Base-by-base conservation (phyloP, 2,329 filamentous ascomycete genomes). In the Macrophomina tecta region DNA sequence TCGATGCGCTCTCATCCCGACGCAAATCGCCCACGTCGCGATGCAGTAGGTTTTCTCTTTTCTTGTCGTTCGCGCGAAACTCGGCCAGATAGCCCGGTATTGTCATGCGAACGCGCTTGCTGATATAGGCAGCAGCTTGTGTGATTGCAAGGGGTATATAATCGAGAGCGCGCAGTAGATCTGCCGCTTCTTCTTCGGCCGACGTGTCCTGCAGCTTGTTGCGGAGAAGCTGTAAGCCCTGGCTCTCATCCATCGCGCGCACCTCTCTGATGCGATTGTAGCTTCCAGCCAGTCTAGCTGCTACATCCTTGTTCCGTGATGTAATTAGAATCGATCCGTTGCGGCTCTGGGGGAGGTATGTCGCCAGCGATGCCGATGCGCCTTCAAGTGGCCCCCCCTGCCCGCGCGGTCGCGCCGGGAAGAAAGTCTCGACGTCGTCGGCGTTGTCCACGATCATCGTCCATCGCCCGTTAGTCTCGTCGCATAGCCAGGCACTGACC, bases 51-150 rank as follows among this genome's bases (percentile, higher is more conserved):
- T 52, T 67, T n/a, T 64, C 68, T 66, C 71, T 71, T 38, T 74
- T 73, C 51, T 67, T 42, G 18, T 80, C 74, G 68, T 73, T 77
- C 48, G 75, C 69, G 4, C 69, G 70, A 66, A 83, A 78, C 1
- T 77, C 67, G 4, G 73, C 62, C 2, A 84, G 67, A 65, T 85
- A 86, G 14, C 14, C 16, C 1, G 11, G 3, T 34, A 53, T 53
- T 4, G 51, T 53, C 28, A 34, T 34, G 9, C 30, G 28, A 2
- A 3, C 3, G 5, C 30, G 28, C 30, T 7, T 12, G 14, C 12
- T 46, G 56, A 80, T 79, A 62, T 77, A 79, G 5, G 74, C 72
- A 32, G 74, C 72, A 5, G 77, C 77, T 60, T 79, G 75, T 3
- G 68, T 66, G 16, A 79, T 75, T 0, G 76, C 76, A 30, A 79